Evolutionary conservation across 2,329 filamentous ascomycete genomes (phyloP).

Genomic region (Zopfia rhizophila): DNA sequence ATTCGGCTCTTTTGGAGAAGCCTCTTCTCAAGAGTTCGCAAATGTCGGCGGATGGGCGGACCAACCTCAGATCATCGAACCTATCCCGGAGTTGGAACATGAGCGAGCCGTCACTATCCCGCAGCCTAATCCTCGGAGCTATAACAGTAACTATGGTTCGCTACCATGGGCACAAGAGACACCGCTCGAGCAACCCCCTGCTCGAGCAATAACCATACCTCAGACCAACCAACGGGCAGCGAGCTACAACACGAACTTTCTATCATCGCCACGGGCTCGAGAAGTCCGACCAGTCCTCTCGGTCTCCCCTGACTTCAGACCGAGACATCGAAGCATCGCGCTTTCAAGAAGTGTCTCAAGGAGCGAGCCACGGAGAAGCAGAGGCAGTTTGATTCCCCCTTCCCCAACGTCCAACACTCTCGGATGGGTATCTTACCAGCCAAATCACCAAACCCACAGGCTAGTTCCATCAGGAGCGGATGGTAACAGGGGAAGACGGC

Average conservation of each 20-base stretch:
- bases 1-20: slow-evolving; percentile 42
- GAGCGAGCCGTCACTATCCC: slow-evolving; percentile 42
- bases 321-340: slow-evolving; percentile 30
- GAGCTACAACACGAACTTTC: slow-evolving; percentile 21
- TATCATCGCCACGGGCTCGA: slow-evolving; percentile 24
- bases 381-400: slow-evolving; percentile 31
- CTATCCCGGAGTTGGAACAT: slow-evolving; percentile 40
- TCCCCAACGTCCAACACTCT: slow-evolving; percentile 41
- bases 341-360: slow-evolving; percentile 40
- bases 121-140: slow-evolving; percentile 28
- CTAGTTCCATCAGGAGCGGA: slow-evolving; percentile 43
- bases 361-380: slow-evolving; percentile 29
- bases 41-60: slow-evolving; percentile 44
- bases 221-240: slow-evolving; percentile 27
- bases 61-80: slow-evolving; percentile 39
- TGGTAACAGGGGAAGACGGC: slow-evolving; percentile 35
- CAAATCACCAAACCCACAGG: slow-evolving; percentile 40
- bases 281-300: slow-evolving; percentile 37
- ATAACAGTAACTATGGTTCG: slow-evolving; percentile 24
- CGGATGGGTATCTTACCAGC: slow-evolving; percentile 48
- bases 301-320: slow-evolving; percentile 35
- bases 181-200: slow-evolving; percentile 24
- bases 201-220: slow-evolving; percentile 43
- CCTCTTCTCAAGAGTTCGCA: slow-evolving; percentile 39
- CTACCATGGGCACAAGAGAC: slow-evolving; percentile 22